Percentiles rank a stretch among this genome's conserved stretches.
phyloP scores from a whole-genome alignment of 148 eudicot species.

The Silene conica region DNA sequence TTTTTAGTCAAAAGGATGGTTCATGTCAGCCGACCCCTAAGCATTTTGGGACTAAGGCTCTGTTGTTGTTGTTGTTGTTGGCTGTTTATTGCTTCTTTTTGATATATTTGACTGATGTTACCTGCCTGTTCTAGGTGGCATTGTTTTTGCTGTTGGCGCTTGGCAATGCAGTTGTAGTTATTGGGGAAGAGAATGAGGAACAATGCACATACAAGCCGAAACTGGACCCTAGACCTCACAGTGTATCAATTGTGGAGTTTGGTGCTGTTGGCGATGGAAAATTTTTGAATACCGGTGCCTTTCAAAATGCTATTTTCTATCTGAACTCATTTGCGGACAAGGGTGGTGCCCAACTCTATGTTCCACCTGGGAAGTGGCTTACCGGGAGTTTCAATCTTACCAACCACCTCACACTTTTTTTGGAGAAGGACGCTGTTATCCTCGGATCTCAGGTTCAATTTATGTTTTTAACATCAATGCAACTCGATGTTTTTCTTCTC shows the following conservation, averaged over 20 bases:
- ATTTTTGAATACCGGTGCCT: conserved; percentile 53
- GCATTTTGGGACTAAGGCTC: no score
- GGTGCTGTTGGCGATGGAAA: conserved; percentile 65
- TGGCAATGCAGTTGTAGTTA: conserved; percentile 29
- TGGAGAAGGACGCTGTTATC: conserved; percentile 51
- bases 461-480: neutral
- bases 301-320: conserved; percentile 61
- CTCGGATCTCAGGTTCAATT: conserved; percentile 56
- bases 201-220: conserved; percentile 42
- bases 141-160: conserved; percentile 36
- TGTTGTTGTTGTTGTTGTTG: no score
- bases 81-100: neutral
- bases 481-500: neutral
- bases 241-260: conserved; percentile 59
- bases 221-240: conserved; percentile 56
- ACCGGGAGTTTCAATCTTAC: conserved; percentile 60
- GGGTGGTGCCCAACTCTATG: conserved; percentile 61
- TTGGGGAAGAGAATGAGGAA: conserved; percentile 31
- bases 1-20: neutral
- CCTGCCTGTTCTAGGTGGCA: conserved; percentile 32
- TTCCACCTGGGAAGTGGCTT: conserved; percentile 56
- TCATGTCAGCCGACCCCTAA: no score
- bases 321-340: conserved; percentile 59
- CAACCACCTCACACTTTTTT: conserved; percentile 59
- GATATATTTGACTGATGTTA: neutral